phyloP scores from a whole-genome alignment of 129 eudicot genomes.

The Pittosporum tobira region DNA sequence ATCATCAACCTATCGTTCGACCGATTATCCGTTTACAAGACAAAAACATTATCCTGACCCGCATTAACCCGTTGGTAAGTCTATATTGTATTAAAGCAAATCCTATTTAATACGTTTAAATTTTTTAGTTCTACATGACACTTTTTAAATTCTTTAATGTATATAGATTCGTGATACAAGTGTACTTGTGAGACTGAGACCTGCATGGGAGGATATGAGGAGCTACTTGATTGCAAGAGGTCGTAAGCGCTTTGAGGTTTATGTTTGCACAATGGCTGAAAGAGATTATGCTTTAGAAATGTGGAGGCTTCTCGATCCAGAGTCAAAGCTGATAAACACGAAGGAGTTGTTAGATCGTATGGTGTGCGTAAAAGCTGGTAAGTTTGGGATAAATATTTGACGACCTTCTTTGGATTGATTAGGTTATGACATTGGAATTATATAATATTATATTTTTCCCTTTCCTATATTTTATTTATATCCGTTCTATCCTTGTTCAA shows the following conservation, averaged over 20 bases:
- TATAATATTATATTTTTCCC: not conserved
- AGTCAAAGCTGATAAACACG: constrained; percentile 66
- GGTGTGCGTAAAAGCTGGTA: constrained; percentile 95
- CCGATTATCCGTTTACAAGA: constrained; percentile 87
- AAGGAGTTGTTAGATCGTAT: constrained; percentile 67
- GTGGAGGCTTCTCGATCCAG: constrained; percentile 99
- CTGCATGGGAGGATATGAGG: constrained; percentile 98
- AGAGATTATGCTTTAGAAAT: constrained; percentile 98
- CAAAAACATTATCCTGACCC: constrained; percentile 83
- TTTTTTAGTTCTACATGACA: no score
- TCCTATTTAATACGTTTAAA: no score
- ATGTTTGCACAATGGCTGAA: constrained; percentile 99
- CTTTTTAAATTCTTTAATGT: no score
- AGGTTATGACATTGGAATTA: not conserved
- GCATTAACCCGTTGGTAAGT: constrained; percentile 81
- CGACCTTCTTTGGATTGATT: constrained; percentile 2
- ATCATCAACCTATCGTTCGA: constrained; percentile 66
- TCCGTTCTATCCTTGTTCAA: no score
- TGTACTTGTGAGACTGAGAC: constrained; percentile 96
- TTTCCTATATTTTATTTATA: not conserved
- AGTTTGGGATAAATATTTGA: constrained; percentile 4
- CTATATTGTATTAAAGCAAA: not conserved
- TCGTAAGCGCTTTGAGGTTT: constrained; percentile 96
- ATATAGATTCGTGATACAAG: constrained; percentile 97
- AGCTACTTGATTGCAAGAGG: constrained; percentile 97